phyloP scores from a whole-genome alignment of 176 grass and related monocot species.

The Chrysopogon serrulatus region DNA sequence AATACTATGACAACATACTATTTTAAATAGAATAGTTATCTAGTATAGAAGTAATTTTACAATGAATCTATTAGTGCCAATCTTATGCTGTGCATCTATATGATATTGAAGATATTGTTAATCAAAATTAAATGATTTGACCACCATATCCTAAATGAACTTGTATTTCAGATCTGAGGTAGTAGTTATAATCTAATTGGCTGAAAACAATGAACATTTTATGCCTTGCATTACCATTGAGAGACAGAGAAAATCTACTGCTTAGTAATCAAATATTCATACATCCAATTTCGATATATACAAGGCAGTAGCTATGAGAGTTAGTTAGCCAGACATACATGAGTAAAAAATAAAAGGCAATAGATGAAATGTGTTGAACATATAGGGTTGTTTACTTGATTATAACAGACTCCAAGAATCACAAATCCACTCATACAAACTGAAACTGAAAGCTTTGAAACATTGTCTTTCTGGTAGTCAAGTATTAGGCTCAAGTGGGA shows the following conservation, averaged over 20 bases:
- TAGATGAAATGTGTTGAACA: neutral
- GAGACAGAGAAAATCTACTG: neutral
- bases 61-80: neutral
- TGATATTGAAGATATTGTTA: neutral
- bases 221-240: neutral
- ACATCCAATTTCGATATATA: neutral
- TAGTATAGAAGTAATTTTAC: neutral
- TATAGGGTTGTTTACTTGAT: neutral
- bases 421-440: neutral
- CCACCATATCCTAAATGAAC: neutral
- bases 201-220: neutral
- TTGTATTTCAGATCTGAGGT: neutral
- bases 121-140: neutral
- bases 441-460: neutral
- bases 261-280: slow-evolving; percentile 6
- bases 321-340: slow-evolving; percentile 22
- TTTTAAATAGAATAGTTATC: neutral
- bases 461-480: neutral
- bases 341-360: slow-evolving; percentile 5
- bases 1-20: neutral
- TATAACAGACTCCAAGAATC: neutral
- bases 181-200: neutral
- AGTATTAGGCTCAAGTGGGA: slow-evolving; percentile 16
- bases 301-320: neutral
- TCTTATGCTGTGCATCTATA: neutral